Evolutionary conservation across 139 green algal species (phyloP), one percentile per base, ranked within the genome.

Genomic region (Micromonas commoda): DNA sequence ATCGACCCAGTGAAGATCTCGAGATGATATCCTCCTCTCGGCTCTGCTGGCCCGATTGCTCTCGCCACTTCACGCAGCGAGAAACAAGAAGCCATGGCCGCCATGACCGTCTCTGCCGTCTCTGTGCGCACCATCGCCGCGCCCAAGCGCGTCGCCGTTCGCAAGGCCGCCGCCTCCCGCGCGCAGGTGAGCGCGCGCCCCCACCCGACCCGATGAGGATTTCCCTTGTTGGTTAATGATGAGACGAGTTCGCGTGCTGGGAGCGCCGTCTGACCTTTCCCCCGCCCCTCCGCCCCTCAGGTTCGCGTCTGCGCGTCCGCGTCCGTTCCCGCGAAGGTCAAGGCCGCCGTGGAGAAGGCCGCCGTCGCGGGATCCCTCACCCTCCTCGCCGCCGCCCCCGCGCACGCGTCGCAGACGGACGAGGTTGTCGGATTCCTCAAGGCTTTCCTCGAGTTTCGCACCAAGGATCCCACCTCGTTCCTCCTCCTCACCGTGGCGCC

Each of bases 391-490:
- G 23, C 28, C 63, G 63, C 63, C 1, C 34, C 31, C 63, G 21
- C 63, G 2, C n/a, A 16, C 32, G 4, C 9, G 1, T 3, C 66
- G 6, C 29, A 73, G 3, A 19, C 33, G 66, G 33, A 73, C 29
- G 66, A 73, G 66, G 20, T 52, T 16, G 26, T 53, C 23, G 29
- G 26, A 26, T 73, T 73, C 31, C 4, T 73, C 1, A 73, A 53
- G 2, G 66, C 29, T 31, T 73, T 73, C 37, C 53, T 31, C 32
- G 37, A 73, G 29, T 73, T 73, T 52, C 2, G 66, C 52, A 73
- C 66, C 32, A 33, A 9, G 66, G 66, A 73, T 33, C 29, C 37
- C 32, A 52, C 32, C 19, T 73, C 66, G 66, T 54, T 73, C 33
- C 31, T 73, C 29, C 16, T 52, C 1, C 53, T 33, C 32, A 73